Percentiles rank a stretch among this genome's conserved stretches.
These are phyloP conservation scores for Cystobasidiopsis lactophilus DNA, from an alignment of 768 basidiomycete species.

Conservation along the genomic window DNA sequence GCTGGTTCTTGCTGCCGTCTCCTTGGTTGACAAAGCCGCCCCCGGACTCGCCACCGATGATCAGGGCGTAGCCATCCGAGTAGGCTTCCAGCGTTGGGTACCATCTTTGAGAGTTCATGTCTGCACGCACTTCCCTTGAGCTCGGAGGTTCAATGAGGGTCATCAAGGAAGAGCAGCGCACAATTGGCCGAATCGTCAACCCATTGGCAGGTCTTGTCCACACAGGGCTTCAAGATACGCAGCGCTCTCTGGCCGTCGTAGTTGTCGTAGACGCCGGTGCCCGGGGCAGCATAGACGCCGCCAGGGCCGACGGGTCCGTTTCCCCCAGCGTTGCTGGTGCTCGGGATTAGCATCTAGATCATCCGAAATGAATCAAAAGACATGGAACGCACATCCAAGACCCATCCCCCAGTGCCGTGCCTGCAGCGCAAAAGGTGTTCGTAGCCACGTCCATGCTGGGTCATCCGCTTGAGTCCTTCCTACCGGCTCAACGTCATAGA, in stretches of 20 bases:
- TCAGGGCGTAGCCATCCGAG: conserved; percentile 53
- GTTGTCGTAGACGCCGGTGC: conserved; percentile 35
- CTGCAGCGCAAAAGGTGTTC: conserved; percentile 41
- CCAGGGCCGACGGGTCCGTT: no score
- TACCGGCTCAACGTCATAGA: no score
- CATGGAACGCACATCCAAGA: no score
- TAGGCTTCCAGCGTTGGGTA: conserved; percentile 50
- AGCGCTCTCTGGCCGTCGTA: conserved; percentile 60
- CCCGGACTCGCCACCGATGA: conserved; percentile 27
- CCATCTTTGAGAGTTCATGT: conserved; percentile 32
- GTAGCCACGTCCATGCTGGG: no score
- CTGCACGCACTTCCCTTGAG: no score
- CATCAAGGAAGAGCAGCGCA: no score
- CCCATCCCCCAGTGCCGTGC: conserved; percentile 47
- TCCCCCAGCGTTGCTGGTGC: no score
- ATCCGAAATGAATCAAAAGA: no score
- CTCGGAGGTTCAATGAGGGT: no score
- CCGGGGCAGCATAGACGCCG: no score
- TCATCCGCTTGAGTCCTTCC: no score
- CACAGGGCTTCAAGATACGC: conserved; percentile 61
- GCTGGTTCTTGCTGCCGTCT: conserved; percentile 30
- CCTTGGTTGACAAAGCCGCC: conserved; percentile 60
- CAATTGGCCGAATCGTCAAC: conserved; percentile 20
- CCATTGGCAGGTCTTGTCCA: conserved; percentile 40
- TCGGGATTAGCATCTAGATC: no score